phyloP scores from a whole-genome alignment of 208 protist species.

The Novymonas esmeraldas region DNA sequence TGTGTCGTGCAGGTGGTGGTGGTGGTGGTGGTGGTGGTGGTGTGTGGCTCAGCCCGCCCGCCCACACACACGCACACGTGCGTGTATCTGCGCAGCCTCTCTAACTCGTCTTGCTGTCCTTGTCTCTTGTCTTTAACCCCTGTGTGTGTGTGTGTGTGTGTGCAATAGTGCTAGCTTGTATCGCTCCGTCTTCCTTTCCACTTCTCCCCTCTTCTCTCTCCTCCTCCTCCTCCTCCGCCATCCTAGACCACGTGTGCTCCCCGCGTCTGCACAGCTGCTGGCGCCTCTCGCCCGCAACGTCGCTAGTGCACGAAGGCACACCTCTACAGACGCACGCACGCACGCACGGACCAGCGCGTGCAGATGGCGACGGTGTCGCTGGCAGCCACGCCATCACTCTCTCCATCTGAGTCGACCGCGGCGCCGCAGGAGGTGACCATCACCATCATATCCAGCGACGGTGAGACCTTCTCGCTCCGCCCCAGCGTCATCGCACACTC shows the following conservation, averaged over 20 bases:
- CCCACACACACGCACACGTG: not conserved
- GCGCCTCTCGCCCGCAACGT: too few relatives aligned
- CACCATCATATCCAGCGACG: conserved; percentile 67
- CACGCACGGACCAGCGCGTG: conserved; percentile 1
- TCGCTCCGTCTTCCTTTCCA: not conserved
- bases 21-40: too few relatives aligned
- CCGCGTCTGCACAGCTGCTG: too few relatives aligned
- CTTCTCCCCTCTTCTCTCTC: not conserved
- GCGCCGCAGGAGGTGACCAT: conserved; percentile 33
- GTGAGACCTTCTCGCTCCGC: conserved; percentile 46
- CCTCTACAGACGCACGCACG: not conserved
- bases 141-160: not conserved
- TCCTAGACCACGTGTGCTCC: not conserved
- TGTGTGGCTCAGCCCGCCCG: too few relatives aligned
- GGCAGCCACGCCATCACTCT: not conserved
- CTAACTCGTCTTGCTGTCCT: too few relatives aligned
- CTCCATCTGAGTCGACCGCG: not conserved
- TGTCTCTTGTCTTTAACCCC: not conserved
- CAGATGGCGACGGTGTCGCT: not conserved
- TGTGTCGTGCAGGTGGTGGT: too few relatives aligned
- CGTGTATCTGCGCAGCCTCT: too few relatives aligned
- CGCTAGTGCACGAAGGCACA: too few relatives aligned
- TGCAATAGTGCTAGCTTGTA: too few relatives aligned
- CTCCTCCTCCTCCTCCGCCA: too few relatives aligned
- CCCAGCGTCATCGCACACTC: conserved; percentile 51